Percentiles rank a stretch among this genome's conserved stretches.
phyloP scores from a whole-genome alignment of 2,329 filamentous ascomycete genomes.

The Diplodia mutila region DNA sequence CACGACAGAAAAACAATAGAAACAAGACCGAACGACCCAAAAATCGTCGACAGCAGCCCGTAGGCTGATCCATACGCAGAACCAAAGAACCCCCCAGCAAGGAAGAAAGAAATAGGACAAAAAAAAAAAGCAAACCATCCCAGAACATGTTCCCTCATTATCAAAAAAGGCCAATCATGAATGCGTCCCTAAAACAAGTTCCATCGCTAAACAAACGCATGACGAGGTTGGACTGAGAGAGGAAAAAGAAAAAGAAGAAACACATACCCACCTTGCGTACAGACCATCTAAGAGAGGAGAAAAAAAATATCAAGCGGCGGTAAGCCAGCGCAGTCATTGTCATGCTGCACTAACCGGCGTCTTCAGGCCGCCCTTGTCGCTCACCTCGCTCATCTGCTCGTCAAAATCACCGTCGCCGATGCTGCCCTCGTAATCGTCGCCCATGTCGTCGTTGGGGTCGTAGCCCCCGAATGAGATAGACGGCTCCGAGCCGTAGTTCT shows the following conservation, averaged over 20 bases:
- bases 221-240: neutral
- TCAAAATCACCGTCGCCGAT: constrained; percentile 9
- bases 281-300: neutral
- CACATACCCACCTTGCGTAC: neutral
- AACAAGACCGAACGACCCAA: neutral
- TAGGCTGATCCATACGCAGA: neutral
- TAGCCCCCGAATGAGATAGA: constrained; percentile 15
- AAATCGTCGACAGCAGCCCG: neutral
- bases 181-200: neutral
- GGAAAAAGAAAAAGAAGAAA: neutral
- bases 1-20: neutral
- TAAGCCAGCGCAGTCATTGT: neutral
- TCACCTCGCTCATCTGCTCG: constrained; percentile 13
- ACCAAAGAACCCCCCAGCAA: neutral
- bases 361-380: constrained; percentile 17
- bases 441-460: constrained; percentile 12
- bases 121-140: neutral
- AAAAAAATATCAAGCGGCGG: neutral
- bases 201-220: neutral
- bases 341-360: constrained; percentile 20
- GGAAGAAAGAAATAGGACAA: neutral
- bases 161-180: neutral
- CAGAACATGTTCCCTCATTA: constrained; percentile 13
- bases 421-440: constrained; percentile 16
- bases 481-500: constrained; percentile 20